Percentiles rank a stretch among this genome's conserved stretches.
Evolutionary conservation across 371 early-diverging fungal genomes (phyloP).

Genomic region (Mortierella sp.): DNA sequence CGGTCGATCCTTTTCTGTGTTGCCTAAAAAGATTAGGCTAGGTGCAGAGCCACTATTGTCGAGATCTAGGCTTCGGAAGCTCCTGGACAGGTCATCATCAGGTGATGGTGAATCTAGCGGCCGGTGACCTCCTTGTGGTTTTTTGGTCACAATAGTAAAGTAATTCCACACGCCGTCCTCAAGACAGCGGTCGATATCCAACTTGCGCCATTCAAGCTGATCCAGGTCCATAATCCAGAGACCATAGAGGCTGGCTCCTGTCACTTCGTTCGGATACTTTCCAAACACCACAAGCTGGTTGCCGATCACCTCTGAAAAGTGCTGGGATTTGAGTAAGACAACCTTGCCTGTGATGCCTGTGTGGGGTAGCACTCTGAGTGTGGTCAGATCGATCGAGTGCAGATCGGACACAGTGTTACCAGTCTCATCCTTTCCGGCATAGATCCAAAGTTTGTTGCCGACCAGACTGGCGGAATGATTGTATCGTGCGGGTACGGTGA

Average conservation of each 20-base stretch:
- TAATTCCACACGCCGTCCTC: conserved; percentile 73
- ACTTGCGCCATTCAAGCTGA: conserved; percentile 67
- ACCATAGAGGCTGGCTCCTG: conserved; percentile 59
- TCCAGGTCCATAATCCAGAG: conserved; percentile 75
- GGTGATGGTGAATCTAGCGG: neutral
- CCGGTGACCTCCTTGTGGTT: conserved; percentile 14
- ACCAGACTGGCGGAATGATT: conserved; percentile 70
- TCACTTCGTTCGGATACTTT: conserved; percentile 55
- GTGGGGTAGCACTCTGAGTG: conserved; percentile 49
- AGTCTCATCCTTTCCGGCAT: conserved; percentile 68
- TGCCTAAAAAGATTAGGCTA: conserved; percentile 63
- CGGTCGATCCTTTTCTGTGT: conserved; percentile 64
- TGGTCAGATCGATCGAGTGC: conserved; percentile 63
- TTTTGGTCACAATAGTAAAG: conserved; percentile 60
- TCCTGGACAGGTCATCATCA: conserved; percentile 2
- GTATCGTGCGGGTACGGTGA: conserved; percentile 66
- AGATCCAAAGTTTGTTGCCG: conserved; percentile 67
- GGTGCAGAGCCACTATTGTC: conserved; percentile 32
- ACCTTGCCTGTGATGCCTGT: conserved; percentile 58
- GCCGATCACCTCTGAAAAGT: conserved; percentile 73
- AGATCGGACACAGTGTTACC: conserved; percentile 71
- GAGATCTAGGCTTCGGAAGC: conserved; percentile 1
- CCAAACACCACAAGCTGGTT: conserved; percentile 72
- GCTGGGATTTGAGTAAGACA: conserved; percentile 71
- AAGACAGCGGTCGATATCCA: conserved; percentile 65